Evolutionary conservation across 768 basidiomycete genomes (phyloP), one percentile per base, ranked within the genome.

Genomic region (Favolaschia claudopus): DNA sequence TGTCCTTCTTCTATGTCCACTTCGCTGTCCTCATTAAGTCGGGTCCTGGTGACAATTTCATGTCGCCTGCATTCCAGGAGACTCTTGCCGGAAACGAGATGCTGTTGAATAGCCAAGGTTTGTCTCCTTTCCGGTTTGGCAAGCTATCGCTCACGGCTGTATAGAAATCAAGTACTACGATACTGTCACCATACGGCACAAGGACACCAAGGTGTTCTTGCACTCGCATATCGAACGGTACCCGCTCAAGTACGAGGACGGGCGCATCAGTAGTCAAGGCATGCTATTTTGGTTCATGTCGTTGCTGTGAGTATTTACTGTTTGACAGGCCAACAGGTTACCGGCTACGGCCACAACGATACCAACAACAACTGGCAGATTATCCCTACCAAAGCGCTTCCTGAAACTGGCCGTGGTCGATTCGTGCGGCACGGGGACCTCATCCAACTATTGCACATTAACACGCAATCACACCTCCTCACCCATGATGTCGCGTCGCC

Each of bases 401-500:
- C 96, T 5, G 94, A 96, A 66, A 90, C 89, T 57, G 96, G 96
- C 19, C 91, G 94, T 24, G 96, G 95, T 13, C 89, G 96, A 44
- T 85, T 95, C 60, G 94, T 98, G 37, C 91, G 93, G 42, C 89
- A 98, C 61, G 84, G 91, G 58, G 97, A 99, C 72, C 75, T 93
- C 50, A 82, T 99, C 63, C 95, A 94, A 68, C 84, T 99, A 19
- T 80, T 95, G 22, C 97, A 99, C 68, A 84, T 93, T 70, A 86
- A 85, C 72, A 96, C 96, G 10, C 80, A 96, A 61, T 86, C 88
- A 1, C 75, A 88, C 55, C 87, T 99, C 42, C 77, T 99, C 39
- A 97, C 96, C 3, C 97, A 99, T 67, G 97, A 99, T 72, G 97
- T 99, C 56, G 97, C 97, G 0, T 97, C 94, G 1, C 93, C 97